These are phyloP conservation scores for Amylocarpus encephaloides DNA, from an alignment of 2,329 filamentous ascomycete species.

Conservation along the genomic window DNA sequence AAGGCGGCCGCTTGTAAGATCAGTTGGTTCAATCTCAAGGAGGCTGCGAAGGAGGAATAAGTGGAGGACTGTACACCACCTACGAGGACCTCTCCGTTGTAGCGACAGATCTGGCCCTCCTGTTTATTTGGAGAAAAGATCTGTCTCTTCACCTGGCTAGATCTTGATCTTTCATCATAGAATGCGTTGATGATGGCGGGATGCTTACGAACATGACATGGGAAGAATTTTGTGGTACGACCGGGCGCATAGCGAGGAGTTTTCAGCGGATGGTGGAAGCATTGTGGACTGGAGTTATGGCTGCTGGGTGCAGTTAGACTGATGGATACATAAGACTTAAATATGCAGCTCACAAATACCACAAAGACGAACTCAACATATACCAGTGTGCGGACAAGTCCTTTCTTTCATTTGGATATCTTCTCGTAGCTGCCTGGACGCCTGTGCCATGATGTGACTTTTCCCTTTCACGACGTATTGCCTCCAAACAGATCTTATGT, in stretches of 20 bases:
- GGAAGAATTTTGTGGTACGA: neutral
- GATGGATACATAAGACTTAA: neutral
- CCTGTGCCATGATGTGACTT: no score
- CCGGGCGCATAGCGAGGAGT: neutral
- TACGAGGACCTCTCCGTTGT: neutral
- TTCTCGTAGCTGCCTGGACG: no score
- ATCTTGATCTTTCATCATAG: neutral
- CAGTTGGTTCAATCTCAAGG: conserved; percentile 22
- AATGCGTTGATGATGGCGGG: neutral
- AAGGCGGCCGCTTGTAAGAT: conserved; percentile 23
- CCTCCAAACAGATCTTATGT: no score
- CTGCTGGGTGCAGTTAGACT: neutral
- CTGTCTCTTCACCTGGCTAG: neutral
- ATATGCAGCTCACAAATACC: no score
- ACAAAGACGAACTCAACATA: neutral
- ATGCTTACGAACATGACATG: neutral
- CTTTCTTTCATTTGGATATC: no score
- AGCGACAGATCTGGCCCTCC: neutral
- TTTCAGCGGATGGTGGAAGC: neutral
- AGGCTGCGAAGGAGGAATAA: neutral
- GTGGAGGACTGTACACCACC: no score
- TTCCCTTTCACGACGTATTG: no score
- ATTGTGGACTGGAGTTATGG: neutral
- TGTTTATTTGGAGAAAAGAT: neutral
- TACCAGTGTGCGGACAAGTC: no score